Evolutionary conservation across 495 filamentous ascomycete species (phyloP).

Genomic region (Apodospora peruviana): DNA sequence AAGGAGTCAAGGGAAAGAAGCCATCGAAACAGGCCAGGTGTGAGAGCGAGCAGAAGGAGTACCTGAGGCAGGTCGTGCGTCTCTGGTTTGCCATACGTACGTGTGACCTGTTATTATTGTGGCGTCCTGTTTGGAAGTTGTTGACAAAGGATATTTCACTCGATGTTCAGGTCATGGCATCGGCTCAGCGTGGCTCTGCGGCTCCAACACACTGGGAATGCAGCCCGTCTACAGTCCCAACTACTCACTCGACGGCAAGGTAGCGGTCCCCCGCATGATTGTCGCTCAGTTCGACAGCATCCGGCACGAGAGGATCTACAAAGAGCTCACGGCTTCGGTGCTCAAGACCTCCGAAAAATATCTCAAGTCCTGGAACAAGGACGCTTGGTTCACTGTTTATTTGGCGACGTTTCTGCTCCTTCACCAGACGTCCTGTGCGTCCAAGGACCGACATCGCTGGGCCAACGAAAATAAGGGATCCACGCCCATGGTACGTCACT

Average conservation of each 20-base stretch:
- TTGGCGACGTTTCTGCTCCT: slow-evolving; percentile 33
- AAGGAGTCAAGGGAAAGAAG: neutral
- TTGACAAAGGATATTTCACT: neutral
- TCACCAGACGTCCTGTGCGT: slow-evolving; percentile 13
- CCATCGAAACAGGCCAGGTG: neutral
- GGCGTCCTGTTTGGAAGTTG: neutral
- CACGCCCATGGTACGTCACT: slow-evolving; percentile 5
- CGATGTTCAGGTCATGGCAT: slow-evolving; percentile 15
- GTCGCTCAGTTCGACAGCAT: slow-evolving; percentile 46
- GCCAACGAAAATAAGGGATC: slow-evolving; percentile 9
- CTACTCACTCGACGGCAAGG: slow-evolving; percentile 19
- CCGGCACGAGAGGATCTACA: slow-evolving; percentile 22
- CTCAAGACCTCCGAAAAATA: slow-evolving; percentile 29
- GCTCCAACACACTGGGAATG: slow-evolving; percentile 29
- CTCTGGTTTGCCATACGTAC: slow-evolving; percentile 41
- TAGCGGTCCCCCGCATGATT: slow-evolving; percentile 38
- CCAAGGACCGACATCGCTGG: slow-evolving; percentile 14
- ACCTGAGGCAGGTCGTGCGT: slow-evolving; percentile 26
- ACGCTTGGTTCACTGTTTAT: slow-evolving; percentile 36
- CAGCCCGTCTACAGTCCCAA: slow-evolving; percentile 8
- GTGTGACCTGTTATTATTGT: slow-evolving; percentile 7
- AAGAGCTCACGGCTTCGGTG: slow-evolving; percentile 11
- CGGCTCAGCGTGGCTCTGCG: slow-evolving; percentile 32
- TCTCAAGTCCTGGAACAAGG: slow-evolving; percentile 22
- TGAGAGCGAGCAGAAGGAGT: slow-evolving; percentile 9